Base-by-base conservation (phyloP, 1,284 basidiomycete genomes). In the Ustilago cynodontis region DNA sequence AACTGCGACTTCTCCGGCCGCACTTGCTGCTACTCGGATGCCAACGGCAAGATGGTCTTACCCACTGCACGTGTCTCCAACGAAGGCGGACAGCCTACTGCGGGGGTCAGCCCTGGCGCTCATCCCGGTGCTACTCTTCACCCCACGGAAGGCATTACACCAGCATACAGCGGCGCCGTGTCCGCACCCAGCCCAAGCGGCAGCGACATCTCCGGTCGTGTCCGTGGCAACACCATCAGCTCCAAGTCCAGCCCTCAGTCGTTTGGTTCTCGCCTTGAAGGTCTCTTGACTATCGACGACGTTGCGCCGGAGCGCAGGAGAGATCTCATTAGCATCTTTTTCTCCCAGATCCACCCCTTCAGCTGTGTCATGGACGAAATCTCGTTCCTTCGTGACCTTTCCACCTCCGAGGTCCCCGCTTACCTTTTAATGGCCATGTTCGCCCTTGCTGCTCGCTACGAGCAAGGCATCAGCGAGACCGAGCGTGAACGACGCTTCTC, bases 1-100 rank as follows among this genome's bases (percentile, higher is more conserved):
- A 88, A 88, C 78, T 88, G 88, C 82, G 88, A 88, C 78, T 88
- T 88, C 69, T 70, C 66, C 64, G 75, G 75, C 26, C 65, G 75
- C 35, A 77, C 85, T 3, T 88, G 88, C 71, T 79, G 86, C 41
- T 88, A 88, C 64, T 77, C 75, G 49, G 75, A 77, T 31, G 70
- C 75, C 66, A 72, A 64, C 53, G 75, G 75, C 43, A 77, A 77
- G 64, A 77, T 77, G 75, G 75, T 77, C 9, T 20, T 77, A n/a
- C 75, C 75, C 37, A 77, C 75, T 22, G 75, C 75, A 8, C 75
- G 75, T n/a, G 64, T 69, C 31, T 22, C 72, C 26, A 65, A 60
- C 65, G 61, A 76, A 50, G 65, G 60, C n/a, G 61, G 39, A 2
- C 61, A 60, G 33, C 18, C 61, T 18, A 5, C 52, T 22, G 55